Percentiles rank a stretch among this genome's conserved stretches.
Evolutionary conservation across 441 rosid species (phyloP).

Genomic region (Adansonia grandidieri): DNA sequence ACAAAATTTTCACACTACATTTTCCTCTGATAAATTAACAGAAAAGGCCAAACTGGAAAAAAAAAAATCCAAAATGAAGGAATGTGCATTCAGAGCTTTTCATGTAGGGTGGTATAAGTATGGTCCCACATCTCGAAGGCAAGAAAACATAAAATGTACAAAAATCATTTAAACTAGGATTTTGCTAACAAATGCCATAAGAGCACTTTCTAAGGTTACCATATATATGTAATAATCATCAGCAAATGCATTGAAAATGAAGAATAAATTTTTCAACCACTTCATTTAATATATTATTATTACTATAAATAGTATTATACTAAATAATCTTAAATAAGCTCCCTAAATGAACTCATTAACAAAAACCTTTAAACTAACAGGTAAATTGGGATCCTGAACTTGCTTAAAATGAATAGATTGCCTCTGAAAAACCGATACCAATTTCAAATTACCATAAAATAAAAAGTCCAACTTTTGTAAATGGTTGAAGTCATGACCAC

Average conservation of each 20-base stretch:
- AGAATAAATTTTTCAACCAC: too few relatives aligned
- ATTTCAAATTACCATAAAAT: not conserved
- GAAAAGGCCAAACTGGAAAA: not conserved
- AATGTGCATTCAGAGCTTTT: not conserved
- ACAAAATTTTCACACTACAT: not conserved
- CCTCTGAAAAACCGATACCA: not conserved
- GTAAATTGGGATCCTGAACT: not conserved
- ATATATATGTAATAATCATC: not conserved
- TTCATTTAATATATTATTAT: too few relatives aligned
- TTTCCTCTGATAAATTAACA: not conserved
- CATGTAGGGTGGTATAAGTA: not conserved
- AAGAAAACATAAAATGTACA: not conserved
- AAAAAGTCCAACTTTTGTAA: not conserved
- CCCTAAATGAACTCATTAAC: not conserved
- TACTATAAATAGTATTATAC: not conserved
- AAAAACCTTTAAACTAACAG: not conserved
- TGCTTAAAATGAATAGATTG: slow-evolving; percentile 1
- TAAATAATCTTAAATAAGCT: too few relatives aligned
- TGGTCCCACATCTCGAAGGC: not conserved
- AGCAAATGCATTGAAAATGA: not conserved
- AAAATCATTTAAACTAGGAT: not conserved
- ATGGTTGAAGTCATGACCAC: slow-evolving; percentile 14
- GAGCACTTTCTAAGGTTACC: not conserved
- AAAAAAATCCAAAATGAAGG: slow-evolving; percentile 7
- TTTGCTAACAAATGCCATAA: not conserved